Base-by-base conservation (phyloP, 768 basidiomycete genomes). In the Dendrothele bispora region DNA sequence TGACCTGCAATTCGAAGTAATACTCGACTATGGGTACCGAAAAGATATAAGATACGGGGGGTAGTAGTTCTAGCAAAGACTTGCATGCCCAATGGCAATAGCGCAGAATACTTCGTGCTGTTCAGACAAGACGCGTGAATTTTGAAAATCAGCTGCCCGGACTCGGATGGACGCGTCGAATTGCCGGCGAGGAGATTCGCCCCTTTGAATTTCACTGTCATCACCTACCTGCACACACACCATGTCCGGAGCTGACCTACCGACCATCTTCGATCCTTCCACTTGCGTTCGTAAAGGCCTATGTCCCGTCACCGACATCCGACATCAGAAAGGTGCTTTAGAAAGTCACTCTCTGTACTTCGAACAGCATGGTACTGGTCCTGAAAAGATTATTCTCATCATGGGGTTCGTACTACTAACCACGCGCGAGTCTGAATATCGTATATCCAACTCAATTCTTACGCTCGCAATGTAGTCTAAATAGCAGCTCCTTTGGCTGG, bases 331-430 rank as follows among this genome's bases (percentile, higher is more conserved):
- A 3, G 66, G 73, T 42, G 63, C 74, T 0, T 50, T 83, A 3
- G 79, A 86, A 57, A 83, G 78, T 41, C 87, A 89, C 58, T 87
- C 86, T 1, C 69, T 91, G 2, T 93, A 91, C 63, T 91, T 77
- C 52, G 88, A 91, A 61, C 76, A 83, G 32, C 91, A 93, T 62
- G 91, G 89, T 3, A 66, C 53, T 3, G 84, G 84, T 0, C 74
- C 75, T 8, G 71, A 75, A 50, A 89, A 88, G 57, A 62, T 91
- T 15, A 58, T 91, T 1, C 80, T 90, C 54, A 82, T 93, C 55
- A 90, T 88, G 88, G 90, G 91, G 78, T 71, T 39, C 47, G 57
- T 44, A 3, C 28, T 22, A 26, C 8, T 26, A 27, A 34, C 35
- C 1, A 18, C 18, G 12, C 11, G 20, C 17, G 30, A 21, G 20